Base-by-base conservation (phyloP, 345 rosid genomes). In the Gynandropsis gynandra region DNA sequence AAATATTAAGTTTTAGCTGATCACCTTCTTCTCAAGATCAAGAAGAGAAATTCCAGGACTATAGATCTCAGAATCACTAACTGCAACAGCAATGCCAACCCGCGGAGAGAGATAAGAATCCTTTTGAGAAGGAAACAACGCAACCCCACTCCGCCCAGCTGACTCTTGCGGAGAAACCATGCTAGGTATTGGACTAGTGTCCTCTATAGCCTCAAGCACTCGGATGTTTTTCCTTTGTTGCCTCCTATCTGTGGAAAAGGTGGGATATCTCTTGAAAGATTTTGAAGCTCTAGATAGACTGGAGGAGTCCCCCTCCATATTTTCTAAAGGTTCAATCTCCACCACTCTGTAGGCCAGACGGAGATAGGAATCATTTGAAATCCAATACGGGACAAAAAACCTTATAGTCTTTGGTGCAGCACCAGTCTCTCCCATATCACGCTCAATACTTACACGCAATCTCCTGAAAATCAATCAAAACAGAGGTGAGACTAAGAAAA, bases 121-220 rank as follows among this genome's bases (percentile, higher is more conserved):
- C 64, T 84, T 90, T 57, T 87, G 98, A 29, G 95, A 82, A 32
- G 81, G 66, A 64, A 87, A 87, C 55, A 73, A 50, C 44, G 59
- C 53, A 49, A 80, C 78, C 17, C 95, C 95, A 67, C 87, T 73
- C 46, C 83, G 82, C 55, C 86, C 76, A 18, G 85, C 83, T 69
- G 80, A 74, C 40, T 92, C 98, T 61, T 85, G 95, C 32, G 89
- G 96, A 62, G 98, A 92, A 75, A 92, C 79, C 98, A 92, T 92
- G 72, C 89, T 82, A 60, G 98, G 93, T 49, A 72, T 61, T 11
- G 93, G 89, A 71, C 83, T 83, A 46, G 81, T 85, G 65, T 92
- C 98, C 71, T 82, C 97, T 47, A 92, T 75, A 29, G 68, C 69
- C 77, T 92, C 98, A 32, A 92, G 74, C 52, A 81, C 86, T 65